These are phyloP conservation scores for Chamaecrista fasciculata DNA, from an alignment of 306 rosid genomes.

Conservation along the genomic window DNA sequence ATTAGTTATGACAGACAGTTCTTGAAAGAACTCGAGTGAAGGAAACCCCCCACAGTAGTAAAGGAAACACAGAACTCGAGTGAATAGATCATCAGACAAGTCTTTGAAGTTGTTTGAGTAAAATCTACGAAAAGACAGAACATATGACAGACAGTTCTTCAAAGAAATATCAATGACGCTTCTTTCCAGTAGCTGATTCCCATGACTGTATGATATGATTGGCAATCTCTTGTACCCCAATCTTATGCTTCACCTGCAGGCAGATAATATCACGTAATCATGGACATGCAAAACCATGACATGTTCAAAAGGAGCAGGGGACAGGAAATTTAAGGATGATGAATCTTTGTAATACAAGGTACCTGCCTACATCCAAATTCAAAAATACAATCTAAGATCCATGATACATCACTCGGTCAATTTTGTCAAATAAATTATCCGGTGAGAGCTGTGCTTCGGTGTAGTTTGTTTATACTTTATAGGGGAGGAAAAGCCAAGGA, in stretches of 20 bases:
- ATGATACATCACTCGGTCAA: too few species aligned
- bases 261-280: not conserved
- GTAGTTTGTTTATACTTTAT: too few species aligned
- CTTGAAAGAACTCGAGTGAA: too few species aligned
- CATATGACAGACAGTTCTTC: not conserved
- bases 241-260: conserved; percentile 78
- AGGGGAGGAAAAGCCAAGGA: too few species aligned
- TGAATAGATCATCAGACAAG: not conserved
- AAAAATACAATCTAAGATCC: too few species aligned
- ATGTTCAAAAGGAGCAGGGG: not conserved
- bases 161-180: conserved; percentile 42
- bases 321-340: not conserved
- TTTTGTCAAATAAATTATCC: too few species aligned
- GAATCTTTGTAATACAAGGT: not conserved
- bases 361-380: too few species aligned
- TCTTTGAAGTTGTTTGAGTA: not conserved
- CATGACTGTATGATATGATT: conserved; percentile 65
- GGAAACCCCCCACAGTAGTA: not conserved
- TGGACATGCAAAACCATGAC: not conserved
- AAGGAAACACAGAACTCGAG: not conserved
- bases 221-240: conserved; percentile 77
- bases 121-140: not conserved
- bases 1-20: too few species aligned
- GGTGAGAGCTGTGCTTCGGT: too few species aligned
- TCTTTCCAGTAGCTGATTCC: conserved; percentile 76